These are phyloP conservation scores for Aspergillus diversus DNA, from an alignment of 495 filamentous ascomycete genomes.

Conservation along the genomic window DNA sequence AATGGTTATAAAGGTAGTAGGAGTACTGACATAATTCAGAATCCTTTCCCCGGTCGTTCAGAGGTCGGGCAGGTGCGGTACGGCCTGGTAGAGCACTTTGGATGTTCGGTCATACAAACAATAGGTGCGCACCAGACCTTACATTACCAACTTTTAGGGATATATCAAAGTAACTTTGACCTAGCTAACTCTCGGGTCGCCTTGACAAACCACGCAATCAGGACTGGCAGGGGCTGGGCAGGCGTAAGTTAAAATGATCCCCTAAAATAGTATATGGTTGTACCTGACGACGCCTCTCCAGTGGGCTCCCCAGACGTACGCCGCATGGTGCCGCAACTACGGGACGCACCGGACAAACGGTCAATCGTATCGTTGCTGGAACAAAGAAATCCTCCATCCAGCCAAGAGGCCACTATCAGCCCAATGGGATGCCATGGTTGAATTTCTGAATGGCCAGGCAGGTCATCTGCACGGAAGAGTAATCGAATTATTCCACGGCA, in stretches of 20 bases:
- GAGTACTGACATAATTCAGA: slow-evolving; percentile 14
- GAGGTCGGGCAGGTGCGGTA: background rate
- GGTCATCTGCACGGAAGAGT: slow-evolving; percentile 5
- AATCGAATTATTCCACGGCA: background rate
- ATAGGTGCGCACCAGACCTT: slow-evolving; percentile 15
- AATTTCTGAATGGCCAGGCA: slow-evolving; percentile 2
- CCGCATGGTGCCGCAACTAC: slow-evolving; percentile 33
- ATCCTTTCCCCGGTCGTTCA: slow-evolving; percentile 4
- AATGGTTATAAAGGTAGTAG: slow-evolving; percentile 6
- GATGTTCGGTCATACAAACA: background rate
- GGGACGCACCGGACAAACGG: slow-evolving; percentile 20
- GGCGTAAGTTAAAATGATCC: slow-evolving; percentile 18
- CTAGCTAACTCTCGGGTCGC: slow-evolving; percentile 6
- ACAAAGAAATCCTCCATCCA: slow-evolving; percentile 23
- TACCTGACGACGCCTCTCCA: slow-evolving; percentile 15
- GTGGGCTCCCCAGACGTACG: slow-evolving; percentile 31
- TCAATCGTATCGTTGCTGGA: slow-evolving; percentile 29
- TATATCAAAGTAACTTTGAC: slow-evolving; percentile 5
- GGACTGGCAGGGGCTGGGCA: slow-evolving; percentile 27
- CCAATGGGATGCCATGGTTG: slow-evolving; percentile 11
- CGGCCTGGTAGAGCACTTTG: slow-evolving; percentile 13
- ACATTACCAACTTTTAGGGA: background rate
- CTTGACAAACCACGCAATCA: slow-evolving; percentile 14
- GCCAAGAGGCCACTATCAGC: slow-evolving; percentile 1
- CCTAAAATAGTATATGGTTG: background rate